phyloP scores from a whole-genome alignment of 2,329 filamentous ascomycete species.

The Chrysoporthe austroafricana region DNA sequence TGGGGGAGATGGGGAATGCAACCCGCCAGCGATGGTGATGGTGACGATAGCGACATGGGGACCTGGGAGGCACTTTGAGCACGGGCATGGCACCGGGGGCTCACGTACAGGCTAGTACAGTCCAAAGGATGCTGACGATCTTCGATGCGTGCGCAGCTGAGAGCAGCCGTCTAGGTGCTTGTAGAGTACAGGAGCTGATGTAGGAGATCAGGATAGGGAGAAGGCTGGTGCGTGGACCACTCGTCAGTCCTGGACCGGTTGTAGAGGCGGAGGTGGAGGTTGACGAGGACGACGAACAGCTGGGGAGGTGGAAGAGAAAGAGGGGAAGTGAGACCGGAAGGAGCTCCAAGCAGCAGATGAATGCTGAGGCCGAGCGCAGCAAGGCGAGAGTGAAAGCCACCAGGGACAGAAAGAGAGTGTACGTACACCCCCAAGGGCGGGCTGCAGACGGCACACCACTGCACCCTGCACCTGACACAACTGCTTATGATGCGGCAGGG shows the following conservation, averaged over 20 bases:
- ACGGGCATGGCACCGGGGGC: neutral
- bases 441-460: neutral
- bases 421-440: neutral
- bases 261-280: neutral
- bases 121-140: neutral
- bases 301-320: conserved; percentile 20
- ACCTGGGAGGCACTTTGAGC: neutral
- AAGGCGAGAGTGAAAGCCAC: no score
- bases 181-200: no score
- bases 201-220: neutral
- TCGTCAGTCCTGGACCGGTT: neutral
- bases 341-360: conserved; percentile 11
- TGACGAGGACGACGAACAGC: neutral
- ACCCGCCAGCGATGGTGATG: neutral
- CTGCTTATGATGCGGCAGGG: neutral
- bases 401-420: neutral
- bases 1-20: conserved; percentile 1
- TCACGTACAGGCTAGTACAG: neutral
- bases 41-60: neutral
- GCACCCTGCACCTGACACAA: conserved; percentile 6
- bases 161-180: conserved; percentile 8
- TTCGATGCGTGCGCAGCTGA: neutral
- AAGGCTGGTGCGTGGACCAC: neutral
- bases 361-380: neutral
- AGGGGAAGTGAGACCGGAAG: conserved; percentile 15